Evolutionary conservation across 2,329 filamentous ascomycete species (phyloP).

Genomic region (Pseudogymnoascus sp.): DNA sequence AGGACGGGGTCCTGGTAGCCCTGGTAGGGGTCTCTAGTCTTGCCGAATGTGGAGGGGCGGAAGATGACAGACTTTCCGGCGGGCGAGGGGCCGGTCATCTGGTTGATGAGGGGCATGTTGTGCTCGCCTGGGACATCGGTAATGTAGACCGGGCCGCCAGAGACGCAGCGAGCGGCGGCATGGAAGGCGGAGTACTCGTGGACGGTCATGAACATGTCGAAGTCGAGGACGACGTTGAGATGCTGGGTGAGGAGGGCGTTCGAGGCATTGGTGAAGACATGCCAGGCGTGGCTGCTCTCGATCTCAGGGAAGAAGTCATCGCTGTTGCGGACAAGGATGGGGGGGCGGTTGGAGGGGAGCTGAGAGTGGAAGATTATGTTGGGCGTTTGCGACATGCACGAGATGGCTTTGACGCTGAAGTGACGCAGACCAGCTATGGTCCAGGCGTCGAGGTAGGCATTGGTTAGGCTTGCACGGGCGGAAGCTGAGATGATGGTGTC

Average conservation of each 20-base stretch:
- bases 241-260: slow-evolving; percentile 76
- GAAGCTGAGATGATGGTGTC: slow-evolving; percentile 64
- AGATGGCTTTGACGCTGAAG: slow-evolving; percentile 71
- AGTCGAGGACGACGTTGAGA: slow-evolving; percentile 79
- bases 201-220: slow-evolving; percentile 61
- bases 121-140: slow-evolving; percentile 83
- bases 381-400: slow-evolving; percentile 90
- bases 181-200: slow-evolving; percentile 72
- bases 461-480: slow-evolving; percentile 62
- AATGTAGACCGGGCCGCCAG: slow-evolving; percentile 88
- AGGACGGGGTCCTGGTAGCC: slow-evolving; percentile 65
- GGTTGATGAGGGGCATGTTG: slow-evolving; percentile 61
- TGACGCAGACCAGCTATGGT: slow-evolving; percentile 66
- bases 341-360: slow-evolving; percentile 64
- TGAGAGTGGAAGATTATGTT: slow-evolving; percentile 80
- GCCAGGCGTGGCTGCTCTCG: slow-evolving; percentile 79
- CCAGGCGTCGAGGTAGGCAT: slow-evolving; percentile 80
- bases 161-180: slow-evolving; percentile 80
- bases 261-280: slow-evolving; percentile 89
- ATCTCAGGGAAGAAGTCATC: slow-evolving; percentile 87
- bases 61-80: slow-evolving; percentile 71
- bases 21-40: slow-evolving; percentile 64
- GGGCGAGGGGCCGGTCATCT: slow-evolving; percentile 71
- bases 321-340: slow-evolving; percentile 73
- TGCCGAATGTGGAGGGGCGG: slow-evolving; percentile 66